phyloP scores from a whole-genome alignment of 495 filamentous ascomycete species.

The Thozetella sp. region DNA sequence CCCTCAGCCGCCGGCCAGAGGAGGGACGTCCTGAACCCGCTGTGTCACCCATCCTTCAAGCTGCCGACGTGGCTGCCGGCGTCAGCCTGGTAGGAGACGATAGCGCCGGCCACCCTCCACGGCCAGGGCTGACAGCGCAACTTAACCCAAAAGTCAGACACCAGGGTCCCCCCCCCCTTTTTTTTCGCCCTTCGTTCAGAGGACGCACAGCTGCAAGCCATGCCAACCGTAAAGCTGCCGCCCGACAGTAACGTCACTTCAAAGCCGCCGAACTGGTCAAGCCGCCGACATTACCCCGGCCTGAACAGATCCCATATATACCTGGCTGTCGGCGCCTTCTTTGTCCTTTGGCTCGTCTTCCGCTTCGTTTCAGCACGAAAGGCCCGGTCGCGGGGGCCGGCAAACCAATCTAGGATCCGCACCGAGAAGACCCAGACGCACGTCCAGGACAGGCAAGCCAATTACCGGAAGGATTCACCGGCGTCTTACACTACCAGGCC shows the following conservation, averaged over 20 bases:
- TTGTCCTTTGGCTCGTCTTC: conserved; percentile 16
- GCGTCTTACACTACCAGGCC: conserved; percentile 11
- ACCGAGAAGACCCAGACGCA: background rate
- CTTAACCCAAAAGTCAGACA: conserved; percentile 8
- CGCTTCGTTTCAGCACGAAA: conserved; percentile 5
- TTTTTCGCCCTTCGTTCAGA: conserved; percentile 16
- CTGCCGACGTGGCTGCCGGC: background rate
- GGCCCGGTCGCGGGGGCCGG: background rate
- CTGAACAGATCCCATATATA: conserved; percentile 28
- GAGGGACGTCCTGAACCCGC: background rate
- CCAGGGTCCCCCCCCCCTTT: conserved; percentile 12
- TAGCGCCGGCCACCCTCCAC: conserved; percentile 27
- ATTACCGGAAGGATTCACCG: conserved; percentile 17
- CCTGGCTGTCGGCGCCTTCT: conserved; percentile 24
- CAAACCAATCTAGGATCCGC: background rate
- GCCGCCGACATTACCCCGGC: conserved; percentile 16
- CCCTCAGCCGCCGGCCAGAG: background rate
- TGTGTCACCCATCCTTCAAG: conserved; percentile 3
- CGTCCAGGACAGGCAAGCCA: background rate
- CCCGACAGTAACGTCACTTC: conserved; percentile 31
- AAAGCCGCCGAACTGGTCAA: conserved; percentile 17
- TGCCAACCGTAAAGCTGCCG: conserved; percentile 41
- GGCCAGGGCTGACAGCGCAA: conserved; percentile 18
- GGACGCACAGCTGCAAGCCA: conserved; percentile 31
- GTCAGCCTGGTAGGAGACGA: conserved; percentile 3